These are phyloP conservation scores for Zasmidium citrigriseum DNA, from an alignment of 2,329 filamentous ascomycete genomes.

Conservation along the genomic window DNA sequence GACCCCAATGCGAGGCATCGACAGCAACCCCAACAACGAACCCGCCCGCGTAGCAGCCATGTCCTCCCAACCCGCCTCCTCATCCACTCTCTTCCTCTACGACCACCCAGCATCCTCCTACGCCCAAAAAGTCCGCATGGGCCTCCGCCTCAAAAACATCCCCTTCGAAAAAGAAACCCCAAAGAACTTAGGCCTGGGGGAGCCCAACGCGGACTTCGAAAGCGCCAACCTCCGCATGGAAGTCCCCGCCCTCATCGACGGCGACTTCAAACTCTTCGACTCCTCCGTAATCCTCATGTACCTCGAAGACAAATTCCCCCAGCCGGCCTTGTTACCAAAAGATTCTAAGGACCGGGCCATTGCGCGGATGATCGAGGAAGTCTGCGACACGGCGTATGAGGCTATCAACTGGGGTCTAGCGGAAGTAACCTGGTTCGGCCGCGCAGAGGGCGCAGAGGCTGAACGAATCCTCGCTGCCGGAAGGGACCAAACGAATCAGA, in stretches of 20 bases:
- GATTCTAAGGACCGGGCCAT: conserved; percentile 22
- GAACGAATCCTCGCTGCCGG: conserved; percentile 30
- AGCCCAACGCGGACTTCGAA: conserved; percentile 30
- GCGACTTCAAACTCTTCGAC: conserved; percentile 35
- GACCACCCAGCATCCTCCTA: conserved; percentile 37
- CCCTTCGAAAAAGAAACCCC: conserved; percentile 37
- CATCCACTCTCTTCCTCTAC: conserved; percentile 28
- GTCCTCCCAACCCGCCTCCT: not conserved
- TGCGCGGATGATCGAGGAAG: conserved; percentile 33
- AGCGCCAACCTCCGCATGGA: conserved; percentile 37
- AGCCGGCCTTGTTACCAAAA: conserved; percentile 23
- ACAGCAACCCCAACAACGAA: conserved; percentile 5
- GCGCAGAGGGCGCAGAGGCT: conserved; percentile 25
- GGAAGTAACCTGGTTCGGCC: conserved; percentile 27
- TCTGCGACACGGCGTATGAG: conserved; percentile 35
- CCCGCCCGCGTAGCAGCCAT: not conserved
- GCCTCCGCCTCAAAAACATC: conserved; percentile 38
- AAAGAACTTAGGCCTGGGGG: conserved; percentile 36
- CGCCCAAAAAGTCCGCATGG: conserved; percentile 42
- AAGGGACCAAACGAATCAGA: conserved; percentile 25
- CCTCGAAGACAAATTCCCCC: conserved; percentile 32
- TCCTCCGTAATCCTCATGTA: conserved; percentile 36
- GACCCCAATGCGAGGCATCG: conserved; percentile 1
- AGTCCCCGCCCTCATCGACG: conserved; percentile 36
- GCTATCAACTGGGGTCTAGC: conserved; percentile 32